Evolutionary conservation across 2,329 filamentous ascomycete species (phyloP), one percentile per base, ranked within the genome.

Genomic region (Apiospora rasikravindrae): DNA sequence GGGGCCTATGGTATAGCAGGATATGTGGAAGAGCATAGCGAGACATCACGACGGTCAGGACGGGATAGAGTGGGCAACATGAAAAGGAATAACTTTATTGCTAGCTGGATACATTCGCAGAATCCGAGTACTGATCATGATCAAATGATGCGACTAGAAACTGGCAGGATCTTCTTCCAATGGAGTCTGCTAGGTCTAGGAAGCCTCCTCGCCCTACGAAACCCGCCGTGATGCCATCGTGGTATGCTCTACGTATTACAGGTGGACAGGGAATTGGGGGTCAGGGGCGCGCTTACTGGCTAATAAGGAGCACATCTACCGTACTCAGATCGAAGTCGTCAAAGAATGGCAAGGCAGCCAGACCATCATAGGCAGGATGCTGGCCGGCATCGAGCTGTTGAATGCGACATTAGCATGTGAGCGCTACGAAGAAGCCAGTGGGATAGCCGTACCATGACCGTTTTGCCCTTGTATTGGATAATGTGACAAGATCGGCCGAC

Each of bases 391-490:
- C 96, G 77, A 99, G 94, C 94, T 97, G 80, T 72, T 7, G 71
- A 51, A 69, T 22, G 8, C 10, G 45, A 22, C 47, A 74, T 79
- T 73, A 78, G 75, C 69, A 33, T 49, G 16, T 68, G 69, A 70
- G 14, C 71, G 71, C 67, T 22, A 70, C 73, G 33, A 72, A 70
- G 53, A n/a, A 10, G 29, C 42, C 19, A 26, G 29, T 26, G 70
- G 49, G 64, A 19, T 69, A 77, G 24, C 81, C 90, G 77, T 86
- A 97, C 95, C 96, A 99, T 99, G 77, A 99, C 94, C 7, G 96
- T 98, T 84, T 99, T 99, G 74, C 96, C 96, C 84, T 98, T 99
- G 89, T 99, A 99, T 80, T 98, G 95, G 73, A 99, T 91, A 77
- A 99, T 98, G 81, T 99, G 96, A 83, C 96, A 98, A 76, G 96